Conservation (phyloP, 257 asterid species). For the Nemophila menziesii region DNA sequence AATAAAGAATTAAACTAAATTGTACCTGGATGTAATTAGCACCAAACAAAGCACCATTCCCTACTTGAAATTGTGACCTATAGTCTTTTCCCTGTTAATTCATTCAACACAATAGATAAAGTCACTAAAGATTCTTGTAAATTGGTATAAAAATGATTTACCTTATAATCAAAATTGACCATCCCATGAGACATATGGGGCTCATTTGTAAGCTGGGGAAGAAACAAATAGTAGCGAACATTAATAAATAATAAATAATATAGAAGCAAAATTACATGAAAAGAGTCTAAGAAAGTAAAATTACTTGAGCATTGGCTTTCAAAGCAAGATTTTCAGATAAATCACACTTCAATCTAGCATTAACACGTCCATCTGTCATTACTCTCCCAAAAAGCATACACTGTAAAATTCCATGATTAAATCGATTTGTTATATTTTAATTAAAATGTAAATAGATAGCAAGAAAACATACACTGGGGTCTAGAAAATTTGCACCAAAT, state of each 20-base stretch:
- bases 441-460: background rate
- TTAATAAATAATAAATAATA: background rate
- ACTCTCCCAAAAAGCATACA: slow-evolving; percentile 87
- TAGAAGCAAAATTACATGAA: background rate
- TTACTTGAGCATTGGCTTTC: slow-evolving; percentile 89
- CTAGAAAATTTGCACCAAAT: slow-evolving; percentile 88
- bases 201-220: slow-evolving; percentile 71
- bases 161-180: slow-evolving; percentile 95
- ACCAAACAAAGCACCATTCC: slow-evolving; percentile 76
- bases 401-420: slow-evolving; percentile 30
- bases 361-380: slow-evolving; percentile 83
- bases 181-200: slow-evolving; percentile 94
- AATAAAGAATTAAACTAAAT: background rate
- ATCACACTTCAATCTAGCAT: slow-evolving; percentile 89
- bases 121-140: background rate
- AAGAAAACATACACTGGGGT: slow-evolving; percentile 50
- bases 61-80: slow-evolving; percentile 77
- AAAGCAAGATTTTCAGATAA: slow-evolving; percentile 71
- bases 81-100: slow-evolving; percentile 68
- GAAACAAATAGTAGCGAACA: slow-evolving; percentile 2
- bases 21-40: slow-evolving; percentile 91
- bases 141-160: slow-evolving; percentile 9
- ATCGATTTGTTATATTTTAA: background rate
- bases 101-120: slow-evolving; percentile 6
- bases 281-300: slow-evolving; percentile 7